Base-by-base conservation (phyloP, 768 basidiomycete genomes). In the Paxillus rubicundulus region DNA sequence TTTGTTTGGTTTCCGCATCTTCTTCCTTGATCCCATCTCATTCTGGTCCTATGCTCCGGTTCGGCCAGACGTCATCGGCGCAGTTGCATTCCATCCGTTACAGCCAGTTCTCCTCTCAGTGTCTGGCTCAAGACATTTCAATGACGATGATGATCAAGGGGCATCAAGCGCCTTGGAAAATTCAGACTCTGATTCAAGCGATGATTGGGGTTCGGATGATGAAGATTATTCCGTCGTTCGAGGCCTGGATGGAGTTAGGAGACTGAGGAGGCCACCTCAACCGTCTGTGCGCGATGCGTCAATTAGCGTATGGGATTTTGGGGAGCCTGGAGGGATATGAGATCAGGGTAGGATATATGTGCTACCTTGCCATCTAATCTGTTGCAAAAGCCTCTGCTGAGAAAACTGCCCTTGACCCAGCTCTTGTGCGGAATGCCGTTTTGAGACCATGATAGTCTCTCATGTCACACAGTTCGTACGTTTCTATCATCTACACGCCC, bases 111-210 rank as follows among this genome's bases (percentile, higher is more conserved):
- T 92, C 3, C 64, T 89, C 17, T 85, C 89, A 0, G 77, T 78
- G 1, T 86, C 90, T 0, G 92, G 92, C 2, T 92, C 92, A 6
- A 72, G 92, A n/a, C 82, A 87, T 65, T 89, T 89, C 60, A 68
- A 73, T 14, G 50, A 49, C 2, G 30, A 45, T 16, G 49, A 27
- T 9, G 36, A 1, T 16, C 14, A 30, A 39, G 10, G 21, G 1
- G 39, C 5, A 9, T 33, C 13, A 4, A 18, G 32, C 45, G 33
- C 3, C 17, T 43, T 24, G 0, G 60, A 28, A 9, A 52, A 40
- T 9, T 61, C 61, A 2, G 61, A 61, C 27, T 54, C 53, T n/a
- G 61, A 61, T 14, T 52, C 49, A 24, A 51, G 49, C 18, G 59
- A 56, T 13, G 56, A 10, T 30, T 43, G 44, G 33, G 45, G 16